Evolutionary conservation across 176 grass and related monocot species (phyloP), one percentile per base, ranked within the genome.

Genomic region (Puya raimondii): DNA sequence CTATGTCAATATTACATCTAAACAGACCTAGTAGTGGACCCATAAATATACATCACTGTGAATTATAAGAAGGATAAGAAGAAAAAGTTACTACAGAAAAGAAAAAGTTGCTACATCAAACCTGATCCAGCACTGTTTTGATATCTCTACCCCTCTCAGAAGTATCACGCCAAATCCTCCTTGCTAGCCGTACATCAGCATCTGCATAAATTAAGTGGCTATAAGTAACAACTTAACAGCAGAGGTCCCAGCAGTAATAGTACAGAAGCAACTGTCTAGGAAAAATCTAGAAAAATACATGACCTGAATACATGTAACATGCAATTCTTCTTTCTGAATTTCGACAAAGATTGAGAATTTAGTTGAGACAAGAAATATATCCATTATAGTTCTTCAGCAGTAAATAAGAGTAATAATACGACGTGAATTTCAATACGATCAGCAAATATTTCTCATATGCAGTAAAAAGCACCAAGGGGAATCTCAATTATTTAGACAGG

Each of bases 41-140:
- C 13, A 59, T 0, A 10, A 15, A 59, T 20, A 59, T 59, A 59
- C 54, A 59, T 17, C 54, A 59, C n/a, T 20, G 15, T 17, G n/a
- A 59, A 59, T 17, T 59, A 17, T 59, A 59, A 21, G 20, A 17
- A 18, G 54, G 6, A 59, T n/a, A 59, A 59, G 13, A 20, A 59
- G 15, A 17, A 59, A 59, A 59, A 17, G 54, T 20, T n/a, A 10
- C 16, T 18, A 20, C 16, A 59, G 54, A 59, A 59, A 59, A 9
- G 54, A 59, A 8, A 57, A 17, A 78, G 67, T 42, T 42, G 50
- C 11, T 69, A 18, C 72, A 65, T 65, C 33, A 6, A 80, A 99
- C 94, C 94, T 99, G 94, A 81, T 99, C 94, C 53, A 99, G 69
- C 42, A 99, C 89, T 66, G 80, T 74, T 84, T 79, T 99, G 75